Base-by-base conservation (phyloP, 116 monocot species). In the Trichopus zeylanicus region DNA sequence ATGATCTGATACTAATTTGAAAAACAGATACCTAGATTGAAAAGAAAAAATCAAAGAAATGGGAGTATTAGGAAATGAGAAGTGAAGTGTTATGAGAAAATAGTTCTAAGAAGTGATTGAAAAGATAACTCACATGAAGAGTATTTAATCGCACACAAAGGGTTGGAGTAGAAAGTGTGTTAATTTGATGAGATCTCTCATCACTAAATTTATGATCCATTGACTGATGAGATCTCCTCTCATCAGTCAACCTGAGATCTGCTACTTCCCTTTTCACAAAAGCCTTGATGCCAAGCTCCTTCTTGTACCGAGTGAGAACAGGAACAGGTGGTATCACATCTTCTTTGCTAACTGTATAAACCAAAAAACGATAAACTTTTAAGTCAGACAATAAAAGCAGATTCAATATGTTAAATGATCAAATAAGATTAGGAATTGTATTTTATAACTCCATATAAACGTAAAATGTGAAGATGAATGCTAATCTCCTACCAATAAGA, bases 141-240 rank as follows among this genome's bases (percentile, higher is more conserved):
- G 89, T 89, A 51, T 94, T 94, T 46, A 94, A 51, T 60, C 78
- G 80, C 20, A 94, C 89, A 62, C 89, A 94, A 18, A 97, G 87
- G 47, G 53, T 81, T 35, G 68, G 38, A 34, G 76, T 78, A 11
- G 84, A 73, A 47, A 86, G 86, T 31, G 71, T 66, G 59, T 74
- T 86, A 59, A 94, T 94, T 59, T 81, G 75, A 69, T 73, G 81
- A 53, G 83, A 89, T 55, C 67, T 86, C 18, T 75, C 82, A 61
- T 86, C 80, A 23, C 63, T 68, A 54, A 80, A 57, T 66, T 69
- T 70, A 62, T 72, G 28, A 46, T 83, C 83, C 64, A 64, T 25
- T 26, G 42, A 10, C n/a, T 42, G 42, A 42, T 42, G 81, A 53
- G 86, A 89, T 55, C 69, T 80, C 55, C 64, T 89, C 21, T 75